Evolutionary conservation across 352 stramenopile species (phyloP).

Genomic region (Blastocystis sp.): DNA sequence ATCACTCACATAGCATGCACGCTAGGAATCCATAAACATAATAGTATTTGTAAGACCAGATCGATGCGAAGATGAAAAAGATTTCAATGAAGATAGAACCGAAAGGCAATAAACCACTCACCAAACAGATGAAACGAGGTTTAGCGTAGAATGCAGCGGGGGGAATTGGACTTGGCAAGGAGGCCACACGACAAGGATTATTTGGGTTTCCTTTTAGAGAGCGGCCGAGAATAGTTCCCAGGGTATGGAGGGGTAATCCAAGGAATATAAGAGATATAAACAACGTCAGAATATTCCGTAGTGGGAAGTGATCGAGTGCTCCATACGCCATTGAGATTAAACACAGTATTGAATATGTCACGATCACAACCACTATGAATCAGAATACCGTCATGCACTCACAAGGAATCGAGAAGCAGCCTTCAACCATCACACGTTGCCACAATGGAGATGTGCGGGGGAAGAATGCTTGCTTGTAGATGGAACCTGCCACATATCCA

Average conservation of each 20-base stretch:
- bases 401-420: conserved; percentile 58
- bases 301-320: conserved; percentile 71
- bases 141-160: conserved; percentile 77
- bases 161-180: conserved; percentile 86
- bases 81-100: conserved; percentile 99
- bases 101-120: conserved; percentile 94
- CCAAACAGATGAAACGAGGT: conserved; percentile 82
- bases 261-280: conserved; percentile 93
- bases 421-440: conserved; percentile 83
- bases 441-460: conserved; percentile 83
- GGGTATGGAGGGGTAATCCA: conserved; percentile 87
- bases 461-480: conserved; percentile 87
- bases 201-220: conserved; percentile 76
- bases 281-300: conserved; percentile 79
- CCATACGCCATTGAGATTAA: conserved; percentile 81
- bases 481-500: conserved; percentile 82
- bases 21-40: conserved; percentile 95
- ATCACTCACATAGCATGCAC: background rate
- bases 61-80: conserved; percentile 99
- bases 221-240: conserved; percentile 92
- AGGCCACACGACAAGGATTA: conserved; percentile 90
- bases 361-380: conserved; percentile 72
- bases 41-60: conserved; percentile 99
- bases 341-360: conserved; percentile 81
- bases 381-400: background rate